A percentile compares a stretch with the other conserved stretches of the same genome.
Conservation (phyloP, 2,329 filamentous ascomycete genomes). For the Corynespora cassiicola region DNA sequence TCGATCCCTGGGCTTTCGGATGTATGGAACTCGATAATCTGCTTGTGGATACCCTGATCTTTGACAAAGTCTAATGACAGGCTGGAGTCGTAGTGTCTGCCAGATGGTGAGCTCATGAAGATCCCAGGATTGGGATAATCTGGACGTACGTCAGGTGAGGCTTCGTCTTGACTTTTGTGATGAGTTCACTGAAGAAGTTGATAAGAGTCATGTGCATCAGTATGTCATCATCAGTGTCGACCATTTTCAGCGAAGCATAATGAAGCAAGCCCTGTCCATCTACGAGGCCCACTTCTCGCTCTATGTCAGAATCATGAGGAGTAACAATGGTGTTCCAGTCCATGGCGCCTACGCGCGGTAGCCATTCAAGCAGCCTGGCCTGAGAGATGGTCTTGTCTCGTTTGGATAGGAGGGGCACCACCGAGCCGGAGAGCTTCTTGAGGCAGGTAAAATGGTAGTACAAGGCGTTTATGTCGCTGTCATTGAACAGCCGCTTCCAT, state of each 20-base stretch:
- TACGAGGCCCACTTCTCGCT: conserved; percentile 46
- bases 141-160: conserved; percentile 37
- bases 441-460: conserved; percentile 64
- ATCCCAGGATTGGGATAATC: too few species aligned
- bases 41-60: conserved; percentile 56
- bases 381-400: conserved; percentile 66
- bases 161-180: conserved; percentile 49
- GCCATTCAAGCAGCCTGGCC: conserved; percentile 64
- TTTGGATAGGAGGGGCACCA: conserved; percentile 50
- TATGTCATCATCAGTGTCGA: conserved; percentile 62
- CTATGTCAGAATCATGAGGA: conserved; percentile 60
- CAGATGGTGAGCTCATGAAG: conserved; percentile 9
- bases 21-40: conserved; percentile 58
- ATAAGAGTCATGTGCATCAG: conserved; percentile 67
- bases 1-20: conserved; percentile 59
- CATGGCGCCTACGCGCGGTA: conserved; percentile 60
- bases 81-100: conserved; percentile 45
- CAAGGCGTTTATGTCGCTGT: conserved; percentile 63
- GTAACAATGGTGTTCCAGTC: conserved; percentile 62
- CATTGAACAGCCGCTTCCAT: conserved; percentile 68
- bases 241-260: conserved; percentile 62
- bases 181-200: conserved; percentile 63
- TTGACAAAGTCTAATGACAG: conserved; percentile 61
- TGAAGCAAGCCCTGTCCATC: conserved; percentile 56
- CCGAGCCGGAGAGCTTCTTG: conserved; percentile 37